Percentiles rank a stretch among this genome's conserved stretches.
Evolutionary conservation across 2,329 filamentous ascomycete genomes (phyloP).

Genomic region (Fusarium sp.): DNA sequence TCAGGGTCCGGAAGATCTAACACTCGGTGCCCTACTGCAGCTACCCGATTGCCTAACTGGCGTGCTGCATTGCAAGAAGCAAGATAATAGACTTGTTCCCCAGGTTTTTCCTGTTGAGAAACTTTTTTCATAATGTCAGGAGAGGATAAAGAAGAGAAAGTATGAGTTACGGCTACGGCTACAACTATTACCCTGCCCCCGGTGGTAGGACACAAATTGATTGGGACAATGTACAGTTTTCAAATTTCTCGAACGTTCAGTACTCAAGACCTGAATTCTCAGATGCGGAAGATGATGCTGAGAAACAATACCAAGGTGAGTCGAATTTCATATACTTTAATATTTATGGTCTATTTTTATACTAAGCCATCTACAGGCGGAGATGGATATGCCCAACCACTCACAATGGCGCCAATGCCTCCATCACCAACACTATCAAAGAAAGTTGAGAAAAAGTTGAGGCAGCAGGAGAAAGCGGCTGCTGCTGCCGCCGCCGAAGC

Average conservation of each 20-base stretch:
- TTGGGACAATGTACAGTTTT: constrained; percentile 55
- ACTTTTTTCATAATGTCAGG: constrained; percentile 45
- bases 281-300: constrained; percentile 53
- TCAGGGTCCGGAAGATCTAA: constrained; percentile 43
- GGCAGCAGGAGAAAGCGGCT: constrained; percentile 26
- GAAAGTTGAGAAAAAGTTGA: constrained; percentile 41
- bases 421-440: constrained; percentile 16
- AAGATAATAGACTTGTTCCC: constrained; percentile 51
- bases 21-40: constrained; percentile 49
- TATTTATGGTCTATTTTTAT: neutral
- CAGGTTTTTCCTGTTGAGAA: constrained; percentile 43
- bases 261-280: constrained; percentile 56
- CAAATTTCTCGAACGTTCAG: constrained; percentile 59
- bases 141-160: constrained; percentile 52
- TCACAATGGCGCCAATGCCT: constrained; percentile 25
- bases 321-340: neutral
- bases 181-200: constrained; percentile 53
- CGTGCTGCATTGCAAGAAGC: constrained; percentile 52
- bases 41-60: constrained; percentile 52
- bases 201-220: constrained; percentile 55
- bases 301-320: constrained; percentile 41
- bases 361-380: constrained; percentile 22
- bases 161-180: constrained; percentile 55
- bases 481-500: constrained; percentile 11
- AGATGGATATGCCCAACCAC: constrained; percentile 26